Conservation (phyloP, 1,284 basidiomycete species). For the Blastosporella zonata region DNA sequence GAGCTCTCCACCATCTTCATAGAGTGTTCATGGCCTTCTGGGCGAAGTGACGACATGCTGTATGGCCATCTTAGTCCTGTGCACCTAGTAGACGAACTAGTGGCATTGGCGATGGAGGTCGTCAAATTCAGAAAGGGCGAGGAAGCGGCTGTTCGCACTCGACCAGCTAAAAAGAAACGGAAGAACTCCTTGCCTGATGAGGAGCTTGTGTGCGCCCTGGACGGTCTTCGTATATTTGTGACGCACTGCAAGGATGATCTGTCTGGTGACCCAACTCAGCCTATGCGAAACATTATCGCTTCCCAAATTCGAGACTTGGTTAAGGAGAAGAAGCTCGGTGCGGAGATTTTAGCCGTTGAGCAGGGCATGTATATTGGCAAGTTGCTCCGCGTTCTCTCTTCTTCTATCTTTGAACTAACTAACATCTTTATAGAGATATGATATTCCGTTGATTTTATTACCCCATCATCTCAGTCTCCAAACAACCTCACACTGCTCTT, state of each 20-base stretch:
- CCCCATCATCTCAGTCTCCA: constrained; percentile 9
- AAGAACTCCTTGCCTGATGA: constrained; percentile 35
- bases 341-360: constrained; percentile 58
- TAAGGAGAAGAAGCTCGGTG: constrained; percentile 54
- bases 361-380: constrained; percentile 74
- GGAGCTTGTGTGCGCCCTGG: constrained; percentile 48
- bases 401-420: neutral
- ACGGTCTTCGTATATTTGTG: constrained; percentile 63
- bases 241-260: constrained; percentile 81
- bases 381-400: constrained; percentile 21
- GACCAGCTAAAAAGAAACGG: constrained; percentile 47
- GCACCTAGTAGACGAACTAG: constrained; percentile 67
- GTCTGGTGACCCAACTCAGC: constrained; percentile 35
- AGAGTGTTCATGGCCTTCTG: constrained; percentile 79
- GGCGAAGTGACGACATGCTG: constrained; percentile 55
- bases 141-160: constrained; percentile 19
- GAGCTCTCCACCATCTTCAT: constrained; percentile 70
- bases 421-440: constrained; percentile 22
- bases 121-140: constrained; percentile 37
- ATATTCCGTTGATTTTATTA: constrained; percentile 5
- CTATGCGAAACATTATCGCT: constrained; percentile 57
- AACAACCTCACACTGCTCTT: neutral
- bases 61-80: constrained; percentile 79
- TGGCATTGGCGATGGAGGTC: constrained; percentile 62
- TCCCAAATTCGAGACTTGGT: constrained; percentile 59